phyloP scores from a whole-genome alignment of 1,284 basidiomycete species.

The Apiotrichum laibachii region DNA sequence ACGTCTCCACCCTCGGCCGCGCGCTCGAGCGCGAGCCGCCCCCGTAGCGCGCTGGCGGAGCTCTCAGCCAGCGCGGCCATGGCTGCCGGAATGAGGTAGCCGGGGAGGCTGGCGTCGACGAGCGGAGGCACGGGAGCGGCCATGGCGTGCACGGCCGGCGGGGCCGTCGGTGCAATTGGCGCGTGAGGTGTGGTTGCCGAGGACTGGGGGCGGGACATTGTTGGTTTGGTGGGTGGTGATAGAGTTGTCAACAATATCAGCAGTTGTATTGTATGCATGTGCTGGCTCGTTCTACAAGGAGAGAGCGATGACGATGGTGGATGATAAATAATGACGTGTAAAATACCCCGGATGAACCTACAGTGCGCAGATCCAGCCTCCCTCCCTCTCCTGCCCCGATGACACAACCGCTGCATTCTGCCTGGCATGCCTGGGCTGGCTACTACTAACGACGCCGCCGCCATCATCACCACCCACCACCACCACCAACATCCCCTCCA shows the following conservation, averaged over 20 bases:
- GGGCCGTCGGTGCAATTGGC: slow-evolving; percentile 37
- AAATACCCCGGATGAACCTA: slow-evolving; percentile 9
- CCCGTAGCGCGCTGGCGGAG: slow-evolving; percentile 63
- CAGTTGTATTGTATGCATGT: too few relatives aligned
- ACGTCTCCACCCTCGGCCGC: slow-evolving; percentile 23
- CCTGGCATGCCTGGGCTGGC: too few relatives aligned
- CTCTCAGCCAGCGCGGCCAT: slow-evolving; percentile 69
- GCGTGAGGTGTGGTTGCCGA: slow-evolving; percentile 34
- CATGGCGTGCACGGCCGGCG: slow-evolving; percentile 41
- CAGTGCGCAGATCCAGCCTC: too few relatives aligned
- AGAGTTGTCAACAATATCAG: neutral
- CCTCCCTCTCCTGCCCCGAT: neutral
- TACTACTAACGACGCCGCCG: too few relatives aligned
- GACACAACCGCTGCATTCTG: too few relatives aligned
- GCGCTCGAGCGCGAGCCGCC: slow-evolving; percentile 36
- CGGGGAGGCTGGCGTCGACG: slow-evolving; percentile 73
- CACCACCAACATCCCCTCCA: too few relatives aligned
- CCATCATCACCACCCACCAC: too few relatives aligned
- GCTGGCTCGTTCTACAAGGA: too few relatives aligned
- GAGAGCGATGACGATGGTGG: neutral
- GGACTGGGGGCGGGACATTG: slow-evolving; percentile 30
- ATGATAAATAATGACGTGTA: slow-evolving; percentile 17
- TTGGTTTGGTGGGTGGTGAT: neutral
- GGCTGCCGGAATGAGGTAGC: slow-evolving; percentile 79
- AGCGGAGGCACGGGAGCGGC: slow-evolving; percentile 48